Percentiles rank a stretch among this genome's conserved stretches.
These are phyloP conservation scores for Claviceps maximensis DNA, from an alignment of 2,329 filamentous ascomycete genomes.

Conservation along the genomic window DNA sequence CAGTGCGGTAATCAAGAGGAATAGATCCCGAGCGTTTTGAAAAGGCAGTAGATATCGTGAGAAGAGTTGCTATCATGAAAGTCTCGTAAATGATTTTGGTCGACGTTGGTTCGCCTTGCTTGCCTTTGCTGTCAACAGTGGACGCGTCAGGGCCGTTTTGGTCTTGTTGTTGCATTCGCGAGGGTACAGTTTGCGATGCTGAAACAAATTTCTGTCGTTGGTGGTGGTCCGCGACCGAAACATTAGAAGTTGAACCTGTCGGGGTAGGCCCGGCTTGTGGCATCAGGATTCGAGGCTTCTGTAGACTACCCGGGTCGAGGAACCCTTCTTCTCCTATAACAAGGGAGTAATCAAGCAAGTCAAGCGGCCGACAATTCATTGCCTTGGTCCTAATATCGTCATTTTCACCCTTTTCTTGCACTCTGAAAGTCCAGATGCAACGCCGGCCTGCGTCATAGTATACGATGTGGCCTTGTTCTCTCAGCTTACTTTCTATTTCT, in stretches of 20 bases:
- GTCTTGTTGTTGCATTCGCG: conserved; percentile 14
- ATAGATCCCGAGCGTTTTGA: conserved; percentile 35
- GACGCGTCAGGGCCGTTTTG: conserved; percentile 16
- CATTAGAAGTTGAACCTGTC: conserved; percentile 31
- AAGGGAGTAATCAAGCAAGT: conserved; percentile 31
- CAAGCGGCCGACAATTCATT: conserved; percentile 27
- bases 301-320: conserved; percentile 36
- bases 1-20: conserved; percentile 38
- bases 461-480: conserved; percentile 39
- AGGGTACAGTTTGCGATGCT: conserved; percentile 4
- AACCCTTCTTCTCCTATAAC: conserved; percentile 33
- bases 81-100: conserved; percentile 37
- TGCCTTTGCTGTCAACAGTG: conserved; percentile 11
- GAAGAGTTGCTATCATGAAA: conserved; percentile 39
- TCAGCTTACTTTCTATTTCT: conserved; percentile 37
- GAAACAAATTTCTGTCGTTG: conserved; percentile 12
- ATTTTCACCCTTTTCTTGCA: conserved; percentile 28
- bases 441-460: conserved; percentile 37
- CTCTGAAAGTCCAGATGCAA: conserved; percentile 42
- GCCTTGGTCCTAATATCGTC: conserved; percentile 10
- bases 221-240: conserved; percentile 25
- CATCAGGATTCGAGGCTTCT: conserved; percentile 28
- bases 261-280: conserved; percentile 30
- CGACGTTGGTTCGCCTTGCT: conserved; percentile 8
- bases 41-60: conserved; percentile 36